Percentiles rank a stretch among this genome's conserved stretches.
Evolutionary conservation across 495 filamentous ascomycete genomes (phyloP).

Genomic region (Polyplosphaeria fusca): DNA sequence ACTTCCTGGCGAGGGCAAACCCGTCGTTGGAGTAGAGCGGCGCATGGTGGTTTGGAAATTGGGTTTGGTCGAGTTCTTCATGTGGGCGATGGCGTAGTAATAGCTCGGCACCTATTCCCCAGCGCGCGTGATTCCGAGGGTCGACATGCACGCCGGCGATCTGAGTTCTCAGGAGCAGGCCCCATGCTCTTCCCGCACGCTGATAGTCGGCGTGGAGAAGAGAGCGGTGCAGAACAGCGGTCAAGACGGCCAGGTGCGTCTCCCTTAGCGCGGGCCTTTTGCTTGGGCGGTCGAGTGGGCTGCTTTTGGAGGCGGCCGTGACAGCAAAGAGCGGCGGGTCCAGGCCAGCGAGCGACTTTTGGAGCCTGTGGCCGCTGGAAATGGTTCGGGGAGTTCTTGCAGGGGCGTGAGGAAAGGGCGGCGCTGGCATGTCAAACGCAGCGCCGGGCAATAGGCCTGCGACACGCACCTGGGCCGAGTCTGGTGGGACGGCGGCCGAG

Average conservation of each 20-base stretch:
- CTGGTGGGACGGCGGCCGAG: constrained; percentile 2
- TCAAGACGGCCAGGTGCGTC: constrained; percentile 60
- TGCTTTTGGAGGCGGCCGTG: constrained; percentile 15
- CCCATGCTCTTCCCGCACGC: constrained; percentile 64
- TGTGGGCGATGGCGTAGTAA: constrained; percentile 44
- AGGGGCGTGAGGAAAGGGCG: constrained; percentile 41
- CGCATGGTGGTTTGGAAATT: background rate
- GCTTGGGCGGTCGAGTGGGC: background rate
- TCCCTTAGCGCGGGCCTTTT: constrained; percentile 40
- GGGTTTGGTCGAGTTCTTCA: background rate
- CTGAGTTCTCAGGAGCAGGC: constrained; percentile 58
- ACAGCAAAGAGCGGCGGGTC: constrained; percentile 34
- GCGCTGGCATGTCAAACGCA: constrained; percentile 24
- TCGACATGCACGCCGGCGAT: constrained; percentile 52
- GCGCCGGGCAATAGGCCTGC: constrained; percentile 28
- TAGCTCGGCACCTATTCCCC: constrained; percentile 70
- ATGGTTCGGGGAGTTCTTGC: constrained; percentile 4
- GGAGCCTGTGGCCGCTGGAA: constrained; percentile 9
- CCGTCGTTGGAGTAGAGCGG: constrained; percentile 49
- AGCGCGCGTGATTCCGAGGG: constrained; percentile 53
- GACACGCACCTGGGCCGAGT: constrained; percentile 29
- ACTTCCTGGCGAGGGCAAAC: constrained; percentile 56
- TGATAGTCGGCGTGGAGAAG: constrained; percentile 58
- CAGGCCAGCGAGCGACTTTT: constrained; percentile 23
- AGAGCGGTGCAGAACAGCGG: constrained; percentile 60